phyloP scores from a whole-genome alignment of 768 basidiomycete genomes.

The Podaxis sp. region DNA sequence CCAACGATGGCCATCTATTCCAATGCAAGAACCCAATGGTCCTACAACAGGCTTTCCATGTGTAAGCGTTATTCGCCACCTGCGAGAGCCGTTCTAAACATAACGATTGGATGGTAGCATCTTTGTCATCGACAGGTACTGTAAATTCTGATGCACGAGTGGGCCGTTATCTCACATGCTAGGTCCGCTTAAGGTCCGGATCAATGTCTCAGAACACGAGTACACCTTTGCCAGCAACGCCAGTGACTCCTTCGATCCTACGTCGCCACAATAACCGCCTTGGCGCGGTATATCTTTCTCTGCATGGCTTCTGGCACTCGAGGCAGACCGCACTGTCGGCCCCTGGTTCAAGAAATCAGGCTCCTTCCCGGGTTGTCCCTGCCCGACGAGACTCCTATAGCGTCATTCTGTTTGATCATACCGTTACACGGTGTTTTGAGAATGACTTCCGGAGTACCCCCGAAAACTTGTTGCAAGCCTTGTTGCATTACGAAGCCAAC shows the following conservation, averaged over 20 bases:
- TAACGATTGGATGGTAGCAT: constrained; percentile 12
- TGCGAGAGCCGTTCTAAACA: background rate
- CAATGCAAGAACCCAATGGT: constrained; percentile 52
- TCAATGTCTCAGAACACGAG: constrained; percentile 48
- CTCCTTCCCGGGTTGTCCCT: constrained; percentile 16
- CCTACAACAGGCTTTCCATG: constrained; percentile 57
- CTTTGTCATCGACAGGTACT: constrained; percentile 53
- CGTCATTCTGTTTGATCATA: constrained; percentile 44
- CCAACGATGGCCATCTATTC: constrained; percentile 57
- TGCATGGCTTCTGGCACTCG: constrained; percentile 57
- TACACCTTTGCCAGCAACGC: constrained; percentile 43
- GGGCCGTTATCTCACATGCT: background rate
- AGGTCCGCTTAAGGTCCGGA: constrained; percentile 36
- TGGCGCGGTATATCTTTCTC: constrained; percentile 57
- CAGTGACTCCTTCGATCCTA: constrained; percentile 9
- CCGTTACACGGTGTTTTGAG: constrained; percentile 23
- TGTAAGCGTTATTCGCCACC: constrained; percentile 38
- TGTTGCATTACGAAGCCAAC: constrained; percentile 31
- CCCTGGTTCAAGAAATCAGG: background rate
- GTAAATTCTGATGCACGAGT: background rate
- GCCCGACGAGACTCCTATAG: constrained; percentile 55
- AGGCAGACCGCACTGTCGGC: constrained; percentile 39
- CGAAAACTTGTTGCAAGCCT: constrained; percentile 37
- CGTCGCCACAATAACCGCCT: constrained; percentile 44
- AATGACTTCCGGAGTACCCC: constrained; percentile 51